Base-by-base conservation (phyloP, 2,329 filamentous ascomycete genomes). In the Paraconiothyrium sp. region DNA sequence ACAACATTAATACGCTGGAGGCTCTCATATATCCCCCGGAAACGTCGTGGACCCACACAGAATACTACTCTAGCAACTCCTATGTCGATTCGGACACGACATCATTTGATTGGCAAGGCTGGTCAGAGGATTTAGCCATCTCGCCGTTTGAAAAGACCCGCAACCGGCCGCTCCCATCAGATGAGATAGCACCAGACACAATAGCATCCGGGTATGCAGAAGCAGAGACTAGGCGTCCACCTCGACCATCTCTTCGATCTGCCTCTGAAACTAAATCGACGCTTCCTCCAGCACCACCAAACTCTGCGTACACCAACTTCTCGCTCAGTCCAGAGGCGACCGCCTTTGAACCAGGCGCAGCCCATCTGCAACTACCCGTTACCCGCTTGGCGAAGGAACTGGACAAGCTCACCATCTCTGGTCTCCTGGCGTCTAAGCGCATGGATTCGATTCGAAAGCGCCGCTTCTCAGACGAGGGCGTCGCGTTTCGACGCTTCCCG, bases 41-140 rank as follows among this genome's bases (percentile, higher is more conserved):
- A 8, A 32, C 62, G 1, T 61, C 62, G 7, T 63, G 63, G 4
- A 60, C 60, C 2, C 37, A 63, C 44, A 58, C 59, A 1, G 69
- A 68, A 11, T 64, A 60, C 44, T 55, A 62, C 14, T 70, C 63
- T 1, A 66, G 50, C 24, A 62, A 66, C 48, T 67, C 70, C 9
- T 62, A 62, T 51, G 60, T 58, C 8, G 67, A 64, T 8, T 66
- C 71, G 2, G 67, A 68, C n/a, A 55, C 59, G 2, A 72, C 65
- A 7, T 69, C 70, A 6, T 59, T 68, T 22, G 69, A 71, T 34
- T 77, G 74, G 75, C 70, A 72, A 39, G 71, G 72, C 11, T 78
- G 74, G 73, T 63, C 65, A 6, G 70, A 74, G 20, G 67, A 73
- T 7, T 62, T 65, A 14, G 51, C 30, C 13, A 51, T 66, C 5